These are phyloP conservation scores for Crithidia expoeki DNA, from an alignment of 208 protist genomes.

Conservation along the genomic window DNA sequence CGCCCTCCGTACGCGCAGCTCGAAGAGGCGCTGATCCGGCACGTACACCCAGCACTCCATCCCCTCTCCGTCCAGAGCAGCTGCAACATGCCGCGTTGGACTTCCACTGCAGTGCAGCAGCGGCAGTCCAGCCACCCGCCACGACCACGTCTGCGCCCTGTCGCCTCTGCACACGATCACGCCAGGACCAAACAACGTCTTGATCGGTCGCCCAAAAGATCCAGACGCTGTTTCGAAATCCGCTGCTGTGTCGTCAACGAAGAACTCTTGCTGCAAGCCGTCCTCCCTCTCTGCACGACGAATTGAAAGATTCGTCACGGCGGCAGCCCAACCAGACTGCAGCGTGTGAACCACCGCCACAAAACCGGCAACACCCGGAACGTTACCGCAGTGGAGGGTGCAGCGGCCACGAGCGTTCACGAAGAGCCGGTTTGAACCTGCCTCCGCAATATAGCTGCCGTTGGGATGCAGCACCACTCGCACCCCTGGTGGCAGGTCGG, in stretches of 20 bases:
- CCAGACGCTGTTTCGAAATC: not conserved
- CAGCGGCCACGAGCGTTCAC: conserved; percentile 20
- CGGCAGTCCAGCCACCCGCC: conserved; percentile 32
- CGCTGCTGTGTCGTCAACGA: not conserved
- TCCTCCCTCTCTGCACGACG: conserved; percentile 24
- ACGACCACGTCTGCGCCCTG: conserved; percentile 11
- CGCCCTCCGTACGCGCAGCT: conserved; percentile 28
- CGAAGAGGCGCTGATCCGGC: conserved; percentile 15
- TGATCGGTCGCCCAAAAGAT: not conserved
- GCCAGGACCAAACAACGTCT: conserved; percentile 21
- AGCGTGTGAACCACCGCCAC: conserved; percentile 16
- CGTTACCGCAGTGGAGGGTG: not conserved
- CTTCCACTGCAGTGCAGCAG: conserved; percentile 12
- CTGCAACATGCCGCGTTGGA: not conserved
- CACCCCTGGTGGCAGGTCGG: conserved; percentile 29
- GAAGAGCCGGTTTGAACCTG: not conserved
- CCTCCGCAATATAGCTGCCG: conserved; percentile 47
- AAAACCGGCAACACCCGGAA: not conserved
- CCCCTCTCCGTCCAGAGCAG: conserved; percentile 10
- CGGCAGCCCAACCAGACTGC: conserved; percentile 7
- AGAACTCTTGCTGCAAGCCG: conserved; percentile 18
- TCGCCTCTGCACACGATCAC: conserved; percentile 6
- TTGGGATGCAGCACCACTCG: conserved; percentile 48
- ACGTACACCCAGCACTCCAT: conserved; percentile 17
- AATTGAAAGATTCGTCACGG: not conserved